Evolutionary conservation across 371 early-diverging fungal genomes (phyloP).

Genomic region (Apophysomyces elegans): DNA sequence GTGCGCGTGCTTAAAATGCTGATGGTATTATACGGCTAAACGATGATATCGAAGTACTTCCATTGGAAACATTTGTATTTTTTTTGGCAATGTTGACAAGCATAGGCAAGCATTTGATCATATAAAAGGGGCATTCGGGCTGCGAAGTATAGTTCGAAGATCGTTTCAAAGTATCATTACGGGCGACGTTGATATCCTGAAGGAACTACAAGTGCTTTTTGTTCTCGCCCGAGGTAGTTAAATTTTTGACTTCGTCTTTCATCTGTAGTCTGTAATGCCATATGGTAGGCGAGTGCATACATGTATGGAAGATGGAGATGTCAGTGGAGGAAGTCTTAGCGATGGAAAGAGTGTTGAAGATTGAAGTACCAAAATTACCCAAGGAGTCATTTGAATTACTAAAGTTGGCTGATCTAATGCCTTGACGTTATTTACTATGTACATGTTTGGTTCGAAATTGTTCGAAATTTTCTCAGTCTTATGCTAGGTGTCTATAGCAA

Average conservation of each 20-base stretch:
- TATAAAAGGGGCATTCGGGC: conserved; percentile 4
- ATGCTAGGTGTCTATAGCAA: too few relatives aligned
- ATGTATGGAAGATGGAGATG: conserved; percentile 1
- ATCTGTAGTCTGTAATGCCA: not conserved
- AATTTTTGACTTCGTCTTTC: not conserved
- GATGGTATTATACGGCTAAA: conserved; percentile 4
- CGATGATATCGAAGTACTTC: conserved; percentile 6
- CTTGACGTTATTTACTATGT: too few relatives aligned
- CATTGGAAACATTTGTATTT: not conserved
- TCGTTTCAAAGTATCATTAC: not conserved
- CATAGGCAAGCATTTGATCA: not conserved
- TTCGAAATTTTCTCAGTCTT: too few relatives aligned
- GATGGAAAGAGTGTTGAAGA: not conserved
- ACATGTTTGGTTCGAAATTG: too few relatives aligned
- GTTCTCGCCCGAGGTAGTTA: conserved; percentile 2
- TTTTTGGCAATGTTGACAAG: not conserved
- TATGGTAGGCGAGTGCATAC: not conserved
- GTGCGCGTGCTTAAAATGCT: not conserved
- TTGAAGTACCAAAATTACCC: not conserved
- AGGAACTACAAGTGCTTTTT: not conserved
- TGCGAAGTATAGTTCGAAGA: not conserved
- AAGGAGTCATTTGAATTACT: not conserved
- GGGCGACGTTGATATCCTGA: conserved; percentile 4
- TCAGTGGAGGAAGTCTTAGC: not conserved
- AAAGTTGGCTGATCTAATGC: not conserved